Base-by-base conservation (phyloP, 1,139 yeast genomes). In the Nakaseomyces sp. region DNA sequence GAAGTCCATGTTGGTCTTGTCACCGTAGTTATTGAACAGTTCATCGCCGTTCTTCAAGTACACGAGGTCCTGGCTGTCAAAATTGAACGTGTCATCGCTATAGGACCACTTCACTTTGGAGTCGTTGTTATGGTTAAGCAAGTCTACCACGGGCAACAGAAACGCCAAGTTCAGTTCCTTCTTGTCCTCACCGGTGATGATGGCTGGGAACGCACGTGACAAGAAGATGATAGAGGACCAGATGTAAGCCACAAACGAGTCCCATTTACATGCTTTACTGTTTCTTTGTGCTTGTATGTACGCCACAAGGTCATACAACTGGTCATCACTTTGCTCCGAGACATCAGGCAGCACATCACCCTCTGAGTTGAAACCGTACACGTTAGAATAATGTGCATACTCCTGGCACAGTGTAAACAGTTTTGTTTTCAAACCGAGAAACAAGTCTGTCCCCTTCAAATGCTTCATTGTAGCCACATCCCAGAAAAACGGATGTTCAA, bases 11-110 rank as follows among this genome's bases (percentile, higher is more conserved):
- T 86, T 87, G 1, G 91, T 81, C 59, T 86, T 87, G 47, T 81
- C 76, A 3, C 96, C 96, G 58, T 88, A 88, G 60, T 87, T 88
- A 57, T 88, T 88, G 63, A 64, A 82, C 1, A 87, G 54, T 54
- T 85, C 81, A 9, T 63, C 61, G 0, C 76, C 79, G 4, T 39
- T 30, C 10, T 28, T 28, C 26, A 53, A 55, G 5, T 55, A 50
- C 6, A 57, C 35, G 0, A 16, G 39, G 22, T 52, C 56, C 4
- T 47, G 43, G 9, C 49, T 42, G 10, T 44, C 41, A 37, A 37
- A 72, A 52, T 43, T 53, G 50, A 56, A 72, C 60, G 44, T 41
- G 15, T 49, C 57, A 13, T 60, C 57, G 2, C 61, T 55, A 32
- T 55, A 59, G 1, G 58, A 64, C 96, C 96, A 88, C 26, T 70